Percentiles rank a stretch among this genome's conserved stretches.
Conservation (phyloP, 148 eudicot genomes). For the Vaccinium myrtillus region DNA sequence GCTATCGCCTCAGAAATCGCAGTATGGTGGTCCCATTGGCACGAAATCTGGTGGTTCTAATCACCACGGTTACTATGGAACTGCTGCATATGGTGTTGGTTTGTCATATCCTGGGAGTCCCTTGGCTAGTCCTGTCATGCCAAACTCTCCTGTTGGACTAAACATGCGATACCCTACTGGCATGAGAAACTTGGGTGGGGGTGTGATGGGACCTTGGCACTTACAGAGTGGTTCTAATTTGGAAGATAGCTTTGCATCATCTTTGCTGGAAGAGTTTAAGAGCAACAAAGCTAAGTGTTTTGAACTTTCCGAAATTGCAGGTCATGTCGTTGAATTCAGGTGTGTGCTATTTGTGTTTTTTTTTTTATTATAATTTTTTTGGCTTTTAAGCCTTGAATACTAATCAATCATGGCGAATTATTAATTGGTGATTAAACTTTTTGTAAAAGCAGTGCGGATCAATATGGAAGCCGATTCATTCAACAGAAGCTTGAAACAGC, state of each 20-base stretch:
- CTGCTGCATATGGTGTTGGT: constrained; percentile 57
- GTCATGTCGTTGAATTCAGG: constrained; percentile 88
- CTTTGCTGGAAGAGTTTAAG: constrained; percentile 79
- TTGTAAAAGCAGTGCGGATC: constrained; percentile 62
- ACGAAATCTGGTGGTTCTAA: constrained; percentile 52
- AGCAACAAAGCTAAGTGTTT: constrained; percentile 69
- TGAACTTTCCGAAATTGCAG: constrained; percentile 76
- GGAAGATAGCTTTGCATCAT: constrained; percentile 62
- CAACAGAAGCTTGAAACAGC: constrained; percentile 88
- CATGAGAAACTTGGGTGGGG: constrained; percentile 63
- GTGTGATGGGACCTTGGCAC: constrained; percentile 66
- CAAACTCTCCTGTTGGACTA: constrained; percentile 66
- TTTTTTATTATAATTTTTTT: not conserved
- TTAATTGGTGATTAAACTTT: not conserved
- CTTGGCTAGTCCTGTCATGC: constrained; percentile 53
- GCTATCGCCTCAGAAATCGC: constrained; percentile 71
- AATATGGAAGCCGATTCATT: constrained; percentile 86
- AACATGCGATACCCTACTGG: constrained; percentile 63
- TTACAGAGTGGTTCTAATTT: constrained; percentile 47
- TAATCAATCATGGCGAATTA: not conserved
- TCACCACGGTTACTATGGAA: constrained; percentile 61
- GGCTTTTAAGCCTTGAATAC: not conserved
- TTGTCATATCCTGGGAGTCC: constrained; percentile 78
- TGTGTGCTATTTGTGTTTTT: not conserved
- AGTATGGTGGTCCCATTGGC: constrained; percentile 45